phyloP scores from a whole-genome alignment of 331 rosid genomes.

The Rosa hybrid region DNA sequence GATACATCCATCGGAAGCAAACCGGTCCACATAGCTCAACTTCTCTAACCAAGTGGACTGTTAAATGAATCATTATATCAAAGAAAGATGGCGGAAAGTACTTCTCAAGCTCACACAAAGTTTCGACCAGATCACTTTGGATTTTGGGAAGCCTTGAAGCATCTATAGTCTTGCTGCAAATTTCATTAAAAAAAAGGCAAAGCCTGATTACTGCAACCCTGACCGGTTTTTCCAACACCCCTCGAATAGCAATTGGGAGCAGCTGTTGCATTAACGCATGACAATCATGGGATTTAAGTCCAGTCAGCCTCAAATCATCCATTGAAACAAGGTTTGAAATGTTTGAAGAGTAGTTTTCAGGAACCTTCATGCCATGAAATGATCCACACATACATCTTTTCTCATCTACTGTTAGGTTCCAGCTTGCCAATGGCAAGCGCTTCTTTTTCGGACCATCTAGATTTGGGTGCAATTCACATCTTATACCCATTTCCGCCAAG shows the following conservation, averaged over 20 bases:
- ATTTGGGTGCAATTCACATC: no score
- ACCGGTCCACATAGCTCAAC: conserved; percentile 3
- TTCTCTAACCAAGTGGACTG: background rate
- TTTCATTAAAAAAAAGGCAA: background rate
- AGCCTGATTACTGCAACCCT: background rate
- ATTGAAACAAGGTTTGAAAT: background rate
- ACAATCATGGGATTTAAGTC: conserved; percentile 3
- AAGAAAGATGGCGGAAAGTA: conserved; percentile 6
- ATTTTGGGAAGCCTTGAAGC: background rate
- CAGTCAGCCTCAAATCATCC: background rate
- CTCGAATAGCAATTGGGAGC: background rate
- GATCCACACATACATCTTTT: no score
- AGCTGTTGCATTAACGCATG: background rate
- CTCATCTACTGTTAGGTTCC: no score
- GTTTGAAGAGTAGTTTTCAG: no score
- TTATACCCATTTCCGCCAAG: no score
- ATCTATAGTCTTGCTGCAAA: background rate
- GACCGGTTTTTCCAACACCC: background rate
- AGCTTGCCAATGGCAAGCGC: no score
- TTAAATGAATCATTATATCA: background rate
- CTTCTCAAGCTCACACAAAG: no score
- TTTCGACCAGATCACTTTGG: no score
- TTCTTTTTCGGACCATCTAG: no score
- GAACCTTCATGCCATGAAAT: no score
- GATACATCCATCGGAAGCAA: background rate